These are phyloP conservation scores for Juglanconis sp. DNA, from an alignment of 2,329 filamentous ascomycete genomes.

Conservation along the genomic window DNA sequence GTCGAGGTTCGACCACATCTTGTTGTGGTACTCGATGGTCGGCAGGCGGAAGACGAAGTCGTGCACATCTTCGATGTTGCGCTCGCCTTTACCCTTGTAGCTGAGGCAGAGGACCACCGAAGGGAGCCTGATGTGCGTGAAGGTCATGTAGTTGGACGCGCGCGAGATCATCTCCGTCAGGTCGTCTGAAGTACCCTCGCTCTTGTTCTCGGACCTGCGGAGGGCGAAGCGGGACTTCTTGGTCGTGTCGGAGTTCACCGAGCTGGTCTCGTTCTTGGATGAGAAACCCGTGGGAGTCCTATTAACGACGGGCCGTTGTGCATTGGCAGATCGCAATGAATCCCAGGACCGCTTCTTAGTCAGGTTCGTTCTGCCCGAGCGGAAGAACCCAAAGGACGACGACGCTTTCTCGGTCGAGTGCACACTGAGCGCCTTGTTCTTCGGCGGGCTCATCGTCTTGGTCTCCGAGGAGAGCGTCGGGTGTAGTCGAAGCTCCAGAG, in stretches of 20 bases:
- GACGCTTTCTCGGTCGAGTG: slow-evolving; percentile 47
- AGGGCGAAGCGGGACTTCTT: slow-evolving; percentile 55
- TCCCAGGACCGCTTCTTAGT: slow-evolving; percentile 55
- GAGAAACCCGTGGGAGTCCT: slow-evolving; percentile 46
- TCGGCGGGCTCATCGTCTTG: slow-evolving; percentile 25
- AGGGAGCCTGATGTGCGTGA: slow-evolving; percentile 91
- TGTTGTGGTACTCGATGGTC: slow-evolving; percentile 93
- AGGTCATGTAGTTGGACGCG: slow-evolving; percentile 95
- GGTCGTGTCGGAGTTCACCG: slow-evolving; percentile 38
- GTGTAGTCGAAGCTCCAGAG: slow-evolving; percentile 76
- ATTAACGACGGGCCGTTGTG: slow-evolving; percentile 41
- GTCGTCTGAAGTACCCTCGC: slow-evolving; percentile 75
- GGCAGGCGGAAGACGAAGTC: slow-evolving; percentile 96
- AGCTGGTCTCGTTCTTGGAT: slow-evolving; percentile 34
- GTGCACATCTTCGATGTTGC: slow-evolving; percentile 95
- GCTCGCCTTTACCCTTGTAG: slow-evolving; percentile 93
- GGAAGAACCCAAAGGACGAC: slow-evolving; percentile 48
- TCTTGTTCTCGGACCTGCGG: slow-evolving; percentile 42
- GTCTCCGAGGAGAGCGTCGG: slow-evolving; percentile 70
- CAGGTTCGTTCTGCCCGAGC: slow-evolving; percentile 40
- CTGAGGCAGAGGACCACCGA: slow-evolving; percentile 93
- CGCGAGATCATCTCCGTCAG: slow-evolving; percentile 94
- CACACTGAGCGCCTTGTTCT: slow-evolving; percentile 48
- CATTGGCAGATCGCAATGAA: slow-evolving; percentile 44
- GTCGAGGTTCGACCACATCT: slow-evolving; percentile 98